Base-by-base conservation (phyloP, 805 yeast genomes). In the Phaffomyces antillensis region DNA sequence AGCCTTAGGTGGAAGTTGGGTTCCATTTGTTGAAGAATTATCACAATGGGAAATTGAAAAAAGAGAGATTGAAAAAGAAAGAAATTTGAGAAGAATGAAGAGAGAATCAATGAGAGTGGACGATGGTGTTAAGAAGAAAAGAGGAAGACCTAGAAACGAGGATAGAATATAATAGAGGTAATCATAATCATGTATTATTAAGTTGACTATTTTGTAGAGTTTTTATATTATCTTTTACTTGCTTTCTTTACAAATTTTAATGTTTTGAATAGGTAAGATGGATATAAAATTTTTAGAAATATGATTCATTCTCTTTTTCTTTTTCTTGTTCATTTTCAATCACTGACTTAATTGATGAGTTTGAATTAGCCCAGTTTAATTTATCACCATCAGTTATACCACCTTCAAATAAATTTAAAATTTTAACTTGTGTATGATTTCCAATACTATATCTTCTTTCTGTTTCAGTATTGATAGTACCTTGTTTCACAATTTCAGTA, bases 41-140 rank as follows among this genome's bases (percentile, higher is more conserved):
- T 81, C 93, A 2, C 90, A 86, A 44, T 88, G 90, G 77, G 99
- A 93, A 64, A 87, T 93, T 46, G 97, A 91, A 60, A 83, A 84
- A 66, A 76, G 98, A 53, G 98, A 93, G 61, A 88, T 89, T 54
- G 99, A 93, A 65, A 81, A 95, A 58, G 96, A 90, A 55, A 76
- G 98, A 63, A 89, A 86, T 60, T 73, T 88, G 49, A 78, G 99
- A 64, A 79, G 99, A 60, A 72, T 90, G 60, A 91, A 95, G 71
- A 79, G 99, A 65, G 98, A 93, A 61, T 81, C 89, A 10, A 81
- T 86, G 70, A 71, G 88, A 48, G 77, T 84, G 41, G 82, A 79
- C 42, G 82, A 76, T 46, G 75, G 76, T 36, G 46, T 58, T 11
- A 53, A 54, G 42, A 64, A 71, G 53, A 65, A 72, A 53, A 40